Evolutionary conservation across 2,329 filamentous ascomycete species (phyloP).

Genomic region (Talaromyces sp.): DNA sequence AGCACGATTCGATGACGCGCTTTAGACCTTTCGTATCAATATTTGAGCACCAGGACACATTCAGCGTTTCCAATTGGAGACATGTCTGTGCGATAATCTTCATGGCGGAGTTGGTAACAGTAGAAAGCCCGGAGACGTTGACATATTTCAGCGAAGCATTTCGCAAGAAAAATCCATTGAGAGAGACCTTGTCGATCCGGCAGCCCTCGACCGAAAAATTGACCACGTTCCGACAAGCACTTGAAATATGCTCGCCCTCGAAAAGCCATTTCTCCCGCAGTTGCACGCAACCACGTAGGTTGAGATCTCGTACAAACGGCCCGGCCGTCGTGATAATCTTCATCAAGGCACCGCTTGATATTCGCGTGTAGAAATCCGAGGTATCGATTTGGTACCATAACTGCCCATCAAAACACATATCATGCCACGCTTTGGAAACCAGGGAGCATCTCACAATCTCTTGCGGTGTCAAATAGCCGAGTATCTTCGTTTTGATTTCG

Average conservation of each 20-base stretch:
- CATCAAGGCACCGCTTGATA: constrained; percentile 76
- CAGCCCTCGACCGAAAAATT: constrained; percentile 88
- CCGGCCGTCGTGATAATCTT: constrained; percentile 82
- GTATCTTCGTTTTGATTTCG: constrained; percentile 74
- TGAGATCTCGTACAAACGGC: constrained; percentile 85
- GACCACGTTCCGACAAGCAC: constrained; percentile 79
- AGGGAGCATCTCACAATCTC: constrained; percentile 75
- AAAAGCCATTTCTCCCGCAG: constrained; percentile 75
- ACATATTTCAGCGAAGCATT: constrained; percentile 78
- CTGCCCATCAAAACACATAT: constrained; percentile 89
- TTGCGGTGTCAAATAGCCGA: constrained; percentile 71
- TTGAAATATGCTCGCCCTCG: constrained; percentile 65
- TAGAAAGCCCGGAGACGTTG: constrained; percentile 76
- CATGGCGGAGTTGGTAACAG: constrained; percentile 75
- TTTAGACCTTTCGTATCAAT: constrained; percentile 74
- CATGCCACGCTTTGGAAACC: constrained; percentile 74
- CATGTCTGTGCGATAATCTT: constrained; percentile 80
- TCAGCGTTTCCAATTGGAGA: constrained; percentile 74
- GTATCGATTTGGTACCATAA: constrained; percentile 83
- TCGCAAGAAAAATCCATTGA: constrained; percentile 72
- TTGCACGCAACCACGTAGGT: constrained; percentile 86
- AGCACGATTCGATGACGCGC: constrained; percentile 68
- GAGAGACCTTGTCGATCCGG: constrained; percentile 72
- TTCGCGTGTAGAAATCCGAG: constrained; percentile 80
- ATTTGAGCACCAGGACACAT: constrained; percentile 89